Conservation (phyloP, 805 yeast genomes). For the Metahyphopichia silvanorum region DNA sequence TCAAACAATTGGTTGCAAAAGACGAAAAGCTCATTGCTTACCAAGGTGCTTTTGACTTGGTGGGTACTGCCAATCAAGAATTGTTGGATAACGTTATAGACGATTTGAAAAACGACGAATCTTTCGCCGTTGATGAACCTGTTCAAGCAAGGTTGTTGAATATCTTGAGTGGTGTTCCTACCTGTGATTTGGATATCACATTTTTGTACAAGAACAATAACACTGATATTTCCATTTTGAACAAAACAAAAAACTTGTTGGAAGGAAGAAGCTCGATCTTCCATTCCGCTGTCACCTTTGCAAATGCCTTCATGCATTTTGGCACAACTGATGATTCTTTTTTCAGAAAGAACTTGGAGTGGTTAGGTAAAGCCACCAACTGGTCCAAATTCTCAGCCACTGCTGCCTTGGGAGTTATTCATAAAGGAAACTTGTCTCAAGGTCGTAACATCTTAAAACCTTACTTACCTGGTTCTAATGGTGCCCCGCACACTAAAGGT, state of each 20-base stretch:
- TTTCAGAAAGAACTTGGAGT: constrained; percentile 84
- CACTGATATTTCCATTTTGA: constrained; percentile 78
- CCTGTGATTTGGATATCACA: constrained; percentile 88
- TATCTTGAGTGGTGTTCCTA: constrained; percentile 86
- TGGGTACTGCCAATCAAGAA: constrained; percentile 87
- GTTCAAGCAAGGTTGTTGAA: constrained; percentile 48
- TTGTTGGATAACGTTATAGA: constrained; percentile 58
- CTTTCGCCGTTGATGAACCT: constrained; percentile 19
- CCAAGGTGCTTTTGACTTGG: constrained; percentile 95
- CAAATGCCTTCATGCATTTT: constrained; percentile 91
- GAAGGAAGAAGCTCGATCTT: constrained; percentile 93
- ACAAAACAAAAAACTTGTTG: constrained; percentile 72
- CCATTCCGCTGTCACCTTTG: constrained; percentile 93
- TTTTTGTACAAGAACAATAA: constrained; percentile 83
- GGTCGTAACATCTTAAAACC: constrained; percentile 87
- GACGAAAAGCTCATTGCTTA: constrained; percentile 61
- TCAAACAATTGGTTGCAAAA: constrained; percentile 56
- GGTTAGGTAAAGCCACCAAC: constrained; percentile 96
- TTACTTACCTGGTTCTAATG: constrained; percentile 78
- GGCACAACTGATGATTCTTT: constrained; percentile 96
- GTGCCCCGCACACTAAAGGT: constrained; percentile 89
- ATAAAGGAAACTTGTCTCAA: constrained; percentile 88
- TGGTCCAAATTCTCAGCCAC: constrained; percentile 99
- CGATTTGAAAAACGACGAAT: constrained; percentile 30
- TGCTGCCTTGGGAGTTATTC: constrained; percentile 96